Conservation (phyloP, 805 yeast genomes). For the Candida chauliodis region DNA sequence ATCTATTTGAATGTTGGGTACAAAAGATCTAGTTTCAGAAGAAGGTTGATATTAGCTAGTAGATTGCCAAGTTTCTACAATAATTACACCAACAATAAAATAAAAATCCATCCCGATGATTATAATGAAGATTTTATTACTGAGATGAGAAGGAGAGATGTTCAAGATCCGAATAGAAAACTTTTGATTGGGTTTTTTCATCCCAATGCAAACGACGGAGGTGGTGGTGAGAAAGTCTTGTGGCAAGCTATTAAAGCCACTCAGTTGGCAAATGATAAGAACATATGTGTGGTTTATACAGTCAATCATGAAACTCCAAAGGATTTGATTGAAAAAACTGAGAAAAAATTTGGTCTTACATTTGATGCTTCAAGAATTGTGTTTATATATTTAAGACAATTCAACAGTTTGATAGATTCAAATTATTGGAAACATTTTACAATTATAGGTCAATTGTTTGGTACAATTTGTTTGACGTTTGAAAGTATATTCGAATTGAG, state of each 20-base stretch:
- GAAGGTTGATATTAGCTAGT: constrained; percentile 36
- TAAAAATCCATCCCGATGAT: constrained; percentile 31
- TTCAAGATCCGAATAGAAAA: constrained; percentile 35
- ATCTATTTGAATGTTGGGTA: constrained; percentile 33
- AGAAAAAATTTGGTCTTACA: constrained; percentile 51
- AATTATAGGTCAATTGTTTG: constrained; percentile 81
- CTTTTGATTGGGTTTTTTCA: constrained; percentile 83
- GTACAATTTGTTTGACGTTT: constrained; percentile 62
- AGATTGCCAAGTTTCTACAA: constrained; percentile 35
- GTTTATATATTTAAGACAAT: constrained; percentile 54
- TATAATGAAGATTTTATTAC: constrained; percentile 20
- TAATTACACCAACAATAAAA: constrained; percentile 33
- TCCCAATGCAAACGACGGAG: constrained; percentile 94
- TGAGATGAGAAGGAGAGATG: constrained; percentile 28
- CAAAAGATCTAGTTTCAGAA: constrained; percentile 37
- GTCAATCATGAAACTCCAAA: constrained; percentile 54
- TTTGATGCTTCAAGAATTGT: constrained; percentile 53
- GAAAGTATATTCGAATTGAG: constrained; percentile 66
- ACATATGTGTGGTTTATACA: constrained; percentile 69
- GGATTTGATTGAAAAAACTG: constrained; percentile 50
- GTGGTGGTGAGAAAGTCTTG: constrained; percentile 95
- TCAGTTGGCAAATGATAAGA: constrained; percentile 42
- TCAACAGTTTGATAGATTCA: constrained; percentile 62
- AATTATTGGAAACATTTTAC: constrained; percentile 76
- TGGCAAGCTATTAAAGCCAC: constrained; percentile 91